Percentiles rank a stretch among this genome's conserved stretches.
Evolutionary conservation across 106 monocot genomes (phyloP).

Genomic region (Amphibolis antarctica): DNA sequence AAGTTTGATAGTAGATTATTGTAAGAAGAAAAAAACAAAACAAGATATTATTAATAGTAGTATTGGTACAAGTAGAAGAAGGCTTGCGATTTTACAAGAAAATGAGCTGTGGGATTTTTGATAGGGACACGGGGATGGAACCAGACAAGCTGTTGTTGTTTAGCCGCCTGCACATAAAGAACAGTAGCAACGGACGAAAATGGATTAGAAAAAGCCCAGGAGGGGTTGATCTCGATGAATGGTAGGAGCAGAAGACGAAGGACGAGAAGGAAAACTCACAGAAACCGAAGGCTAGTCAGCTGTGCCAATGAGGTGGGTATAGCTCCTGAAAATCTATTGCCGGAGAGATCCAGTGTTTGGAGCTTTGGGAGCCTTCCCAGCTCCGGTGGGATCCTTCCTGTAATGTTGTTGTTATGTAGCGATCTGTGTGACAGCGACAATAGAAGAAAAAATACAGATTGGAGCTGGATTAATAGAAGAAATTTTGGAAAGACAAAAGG

Average conservation of each 20-base stretch:
- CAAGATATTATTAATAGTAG: background rate
- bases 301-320: constrained; percentile 58
- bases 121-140: constrained; percentile 52
- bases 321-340: constrained; percentile 59
- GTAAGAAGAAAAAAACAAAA: background rate
- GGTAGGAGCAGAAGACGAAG: background rate
- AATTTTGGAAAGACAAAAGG: background rate
- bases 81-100: constrained; percentile 48
- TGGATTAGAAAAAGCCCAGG: background rate
- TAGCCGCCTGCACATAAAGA: constrained; percentile 45
- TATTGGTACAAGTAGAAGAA: background rate
- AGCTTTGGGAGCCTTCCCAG: constrained; percentile 69
- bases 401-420: constrained; percentile 90
- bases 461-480: background rate
- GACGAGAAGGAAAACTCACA: constrained; percentile 33
- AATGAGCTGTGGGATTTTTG: constrained; percentile 61
- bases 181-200: background rate
- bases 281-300: constrained; percentile 57
- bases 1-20: background rate
- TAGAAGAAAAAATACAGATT: background rate
- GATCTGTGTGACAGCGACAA: constrained; percentile 37
- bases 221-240: background rate
- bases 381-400: constrained; percentile 61
- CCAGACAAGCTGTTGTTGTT: constrained; percentile 95
- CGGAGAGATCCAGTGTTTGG: constrained; percentile 85